Base-by-base conservation (phyloP, 1,284 basidiomycete genomes). In the Rhizoctonia solani region DNA sequence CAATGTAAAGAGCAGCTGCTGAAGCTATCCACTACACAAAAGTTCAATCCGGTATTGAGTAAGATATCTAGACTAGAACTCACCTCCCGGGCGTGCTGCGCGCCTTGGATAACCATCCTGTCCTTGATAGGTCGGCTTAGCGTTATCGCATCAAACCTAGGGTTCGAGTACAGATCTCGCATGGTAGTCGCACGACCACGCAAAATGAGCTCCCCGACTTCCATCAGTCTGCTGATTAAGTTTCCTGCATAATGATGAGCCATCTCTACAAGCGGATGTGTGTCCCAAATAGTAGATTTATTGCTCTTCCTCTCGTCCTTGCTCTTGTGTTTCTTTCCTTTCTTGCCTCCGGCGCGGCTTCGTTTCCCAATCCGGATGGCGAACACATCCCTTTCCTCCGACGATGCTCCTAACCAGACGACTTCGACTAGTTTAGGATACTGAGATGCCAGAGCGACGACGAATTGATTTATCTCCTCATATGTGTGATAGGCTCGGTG, bases 31-130 rank as follows among this genome's bases (percentile, higher is more conserved):
- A 95, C 87, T 93, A 69, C 30, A 52, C 21, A 11, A 41, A 42
- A 27, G 44, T 13, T 1, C 16, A 39, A 41, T 39, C 30, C 21
- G 11, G 71, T 54, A 39, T 61, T 4, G 2, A 23, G 41, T 34
- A 41, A 63, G 32, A 19, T 44, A 25, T 27, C 68, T 16, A 68
- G 52, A 49, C 55, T 41, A 56, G 39, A 39, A 76, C 80, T 39
- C 68, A 88, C 88, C 82, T 93, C 90, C 46, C 91, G 81, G 23
- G 89, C 89, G 76, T 93, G 92, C 73, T 91, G 89, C 0, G 89
- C 88, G 8, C 88, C 88, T 4, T 85, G 79, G 49, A 93, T 79
- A n/a, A 92, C 83, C 72, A 93, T 84, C 14, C 87, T 1, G 23
- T 63, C 39, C 21, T 63, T 63, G 23, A 63, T 16, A 21, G 9